phyloP scores from a whole-genome alignment of 345 rosid species.

The Conringia planisiliqua region DNA sequence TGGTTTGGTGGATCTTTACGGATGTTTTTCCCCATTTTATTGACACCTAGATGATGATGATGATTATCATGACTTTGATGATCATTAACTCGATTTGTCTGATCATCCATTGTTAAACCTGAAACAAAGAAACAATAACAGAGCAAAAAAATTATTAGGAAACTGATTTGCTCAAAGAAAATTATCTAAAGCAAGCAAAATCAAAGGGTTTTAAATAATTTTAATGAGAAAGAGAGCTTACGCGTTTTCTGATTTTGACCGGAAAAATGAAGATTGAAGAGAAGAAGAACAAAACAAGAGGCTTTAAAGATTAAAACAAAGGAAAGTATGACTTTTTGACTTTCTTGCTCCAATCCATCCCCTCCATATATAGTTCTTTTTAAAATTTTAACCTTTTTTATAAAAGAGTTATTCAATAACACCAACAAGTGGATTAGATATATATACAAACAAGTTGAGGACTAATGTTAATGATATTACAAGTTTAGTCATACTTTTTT shows the following conservation, averaged over 20 bases:
- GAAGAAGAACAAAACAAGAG: background rate
- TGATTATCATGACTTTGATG: background rate
- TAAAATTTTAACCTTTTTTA: no score
- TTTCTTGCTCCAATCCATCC: background rate
- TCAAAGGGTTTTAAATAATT: background rate
- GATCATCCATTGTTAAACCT: constrained; percentile 58
- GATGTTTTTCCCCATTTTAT: constrained; percentile 78
- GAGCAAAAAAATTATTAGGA: background rate
- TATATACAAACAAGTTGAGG: background rate
- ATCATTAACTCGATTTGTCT: constrained; percentile 59
- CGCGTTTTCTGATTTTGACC: constrained; percentile 29
- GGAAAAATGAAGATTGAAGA: background rate
- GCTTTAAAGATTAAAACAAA: constrained; percentile 2
- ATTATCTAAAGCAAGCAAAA: background rate
- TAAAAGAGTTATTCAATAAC: no score
- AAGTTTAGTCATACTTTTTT: background rate
- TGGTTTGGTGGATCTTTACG: constrained; percentile 80
- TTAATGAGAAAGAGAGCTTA: constrained; percentile 5
- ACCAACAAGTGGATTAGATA: background rate
- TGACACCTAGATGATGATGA: constrained; percentile 59
- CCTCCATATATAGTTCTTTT: background rate
- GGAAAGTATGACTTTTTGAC: constrained; percentile 6
- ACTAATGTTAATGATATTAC: background rate
- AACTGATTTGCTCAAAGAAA: background rate
- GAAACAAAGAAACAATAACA: background rate